Percentiles rank a stretch among this genome's conserved stretches.
Evolutionary conservation across 2,329 filamentous ascomycete species (phyloP).

Genomic region (Pseudogymnoascus sp.): DNA sequence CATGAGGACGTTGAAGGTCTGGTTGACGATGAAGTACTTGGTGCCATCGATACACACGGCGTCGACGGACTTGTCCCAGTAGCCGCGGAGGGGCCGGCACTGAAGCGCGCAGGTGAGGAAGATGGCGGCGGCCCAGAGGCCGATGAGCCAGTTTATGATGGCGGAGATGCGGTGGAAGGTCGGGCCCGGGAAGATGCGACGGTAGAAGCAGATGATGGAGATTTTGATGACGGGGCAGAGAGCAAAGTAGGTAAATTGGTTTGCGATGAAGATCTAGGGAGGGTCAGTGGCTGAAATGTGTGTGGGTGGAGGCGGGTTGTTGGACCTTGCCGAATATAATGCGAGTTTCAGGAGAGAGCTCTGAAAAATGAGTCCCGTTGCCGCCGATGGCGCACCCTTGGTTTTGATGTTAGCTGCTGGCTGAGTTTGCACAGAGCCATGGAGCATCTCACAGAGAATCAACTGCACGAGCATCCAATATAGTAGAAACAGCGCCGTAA

Average conservation of each 20-base stretch:
- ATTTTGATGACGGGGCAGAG: not conserved
- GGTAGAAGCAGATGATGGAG: conserved; percentile 10
- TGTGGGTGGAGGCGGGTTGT: not conserved
- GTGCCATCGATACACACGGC: conserved; percentile 15
- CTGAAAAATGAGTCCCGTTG: not conserved
- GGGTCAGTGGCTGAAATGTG: not conserved
- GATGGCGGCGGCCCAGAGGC: conserved; percentile 10
- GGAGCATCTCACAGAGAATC: not conserved
- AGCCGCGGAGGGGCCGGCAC: conserved; percentile 17
- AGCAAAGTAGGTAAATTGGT: conserved; percentile 1
- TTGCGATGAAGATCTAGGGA: not conserved
- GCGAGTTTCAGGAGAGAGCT: conserved; percentile 1
- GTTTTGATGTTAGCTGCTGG: not conserved
- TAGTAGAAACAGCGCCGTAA: not conserved
- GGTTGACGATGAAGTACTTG: conserved; percentile 17
- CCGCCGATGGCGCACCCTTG: not conserved
- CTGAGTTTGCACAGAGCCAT: not conserved
- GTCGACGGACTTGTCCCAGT: conserved; percentile 18
- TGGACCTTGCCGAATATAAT: conserved; percentile 1
- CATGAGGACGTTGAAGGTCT: conserved; percentile 15
- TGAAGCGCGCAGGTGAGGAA: conserved; percentile 17
- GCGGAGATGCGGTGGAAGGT: conserved; percentile 16
- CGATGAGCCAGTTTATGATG: conserved; percentile 18
- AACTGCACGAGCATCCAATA: conserved; percentile 3
- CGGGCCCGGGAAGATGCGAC: not conserved